These are phyloP conservation scores for Fusarium palustre DNA, from an alignment of 2,329 filamentous ascomycete genomes.

Conservation along the genomic window DNA sequence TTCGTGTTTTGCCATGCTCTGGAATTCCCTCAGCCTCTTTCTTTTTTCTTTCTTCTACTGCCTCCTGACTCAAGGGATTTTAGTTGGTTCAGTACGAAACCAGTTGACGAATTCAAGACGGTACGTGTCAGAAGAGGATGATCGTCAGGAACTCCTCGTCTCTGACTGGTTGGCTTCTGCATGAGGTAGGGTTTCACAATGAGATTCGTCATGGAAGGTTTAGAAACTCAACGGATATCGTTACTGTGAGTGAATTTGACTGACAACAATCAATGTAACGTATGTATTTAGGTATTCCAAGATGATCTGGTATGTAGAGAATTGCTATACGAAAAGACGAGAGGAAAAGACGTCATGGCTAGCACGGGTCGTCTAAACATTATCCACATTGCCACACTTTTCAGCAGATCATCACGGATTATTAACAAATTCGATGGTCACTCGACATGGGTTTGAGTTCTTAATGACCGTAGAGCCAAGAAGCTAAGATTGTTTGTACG, in stretches of 20 bases:
- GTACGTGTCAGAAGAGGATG: conserved; percentile 32
- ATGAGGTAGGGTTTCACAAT: conserved; percentile 24
- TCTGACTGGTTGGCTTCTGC: conserved; percentile 29
- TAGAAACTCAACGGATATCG: neutral
- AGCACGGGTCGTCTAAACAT: conserved; percentile 12
- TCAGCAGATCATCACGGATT: conserved; percentile 31
- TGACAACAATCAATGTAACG: neutral
- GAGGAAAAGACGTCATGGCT: conserved; percentile 29
- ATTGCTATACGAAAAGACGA: conserved; percentile 2
- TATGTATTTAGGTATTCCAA: neutral
- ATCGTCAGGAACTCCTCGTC: conserved; percentile 35
- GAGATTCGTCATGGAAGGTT: conserved; percentile 28
- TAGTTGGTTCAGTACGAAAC: conserved; percentile 13
- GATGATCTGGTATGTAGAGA: neutral
- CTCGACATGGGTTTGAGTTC: neutral
- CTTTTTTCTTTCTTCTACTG: too few relatives aligned
- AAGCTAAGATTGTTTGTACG: conserved; percentile 21
- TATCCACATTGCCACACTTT: conserved; percentile 13
- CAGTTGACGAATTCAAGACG: conserved; percentile 26
- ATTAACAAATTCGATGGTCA: neutral
- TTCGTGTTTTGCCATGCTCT: conserved; percentile 21
- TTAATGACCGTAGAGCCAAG: neutral
- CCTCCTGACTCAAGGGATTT: neutral
- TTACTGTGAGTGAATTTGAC: neutral
- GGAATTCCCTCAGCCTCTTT: conserved; percentile 19